Base-by-base conservation (phyloP, 768 basidiomycete genomes). In the Boletus reticuloceps region DNA sequence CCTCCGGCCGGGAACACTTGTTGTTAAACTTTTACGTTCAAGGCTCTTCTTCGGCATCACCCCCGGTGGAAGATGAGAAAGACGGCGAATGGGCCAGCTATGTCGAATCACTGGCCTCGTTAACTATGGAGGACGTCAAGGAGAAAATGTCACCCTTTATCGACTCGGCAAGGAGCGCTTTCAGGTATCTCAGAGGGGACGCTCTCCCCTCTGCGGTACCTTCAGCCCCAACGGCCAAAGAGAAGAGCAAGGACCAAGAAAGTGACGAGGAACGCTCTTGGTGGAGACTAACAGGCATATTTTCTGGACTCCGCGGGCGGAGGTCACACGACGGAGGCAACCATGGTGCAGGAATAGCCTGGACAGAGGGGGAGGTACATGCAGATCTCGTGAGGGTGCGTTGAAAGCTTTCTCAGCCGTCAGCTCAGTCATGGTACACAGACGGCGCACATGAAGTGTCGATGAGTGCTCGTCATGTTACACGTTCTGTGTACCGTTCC, bases 1-100 rank as follows among this genome's bases (percentile, higher is more conserved):
- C 84, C 12, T 65, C 80, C 11, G 91, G 91, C 1, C 81, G 84
- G 40, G 90, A 93, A 67, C 91, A 93, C 61, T 85, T 94, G 83
- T 78, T 91, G 31, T 78, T 94, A 67, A 86, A 86, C 42, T 94
- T 94, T 72, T 94, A 86, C 61, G 78, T 93, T 27, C 81, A 89
- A 74, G 85, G 84, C 37, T 74, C 77, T 45, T 73, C 78, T 37
- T 54, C 58, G 8, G 51, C 68, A 4, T 63, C 71, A 9, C 66
- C 73, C 6, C n/a, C 38, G 25, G 19, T 32, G 34, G 41, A 59
- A 50, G 78, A 80, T 16, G 62, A 61, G 47, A 49, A 57, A 41
- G 56, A 55, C 17, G 31, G 22, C 13, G 56, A 54, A 32, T 58
- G 55, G 58, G 7, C 40, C 10, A 68, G 74, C 10, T 79, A 79